These are phyloP conservation scores for Daedaleopsis nitida DNA, from an alignment of 768 basidiomycete genomes.

Conservation along the genomic window DNA sequence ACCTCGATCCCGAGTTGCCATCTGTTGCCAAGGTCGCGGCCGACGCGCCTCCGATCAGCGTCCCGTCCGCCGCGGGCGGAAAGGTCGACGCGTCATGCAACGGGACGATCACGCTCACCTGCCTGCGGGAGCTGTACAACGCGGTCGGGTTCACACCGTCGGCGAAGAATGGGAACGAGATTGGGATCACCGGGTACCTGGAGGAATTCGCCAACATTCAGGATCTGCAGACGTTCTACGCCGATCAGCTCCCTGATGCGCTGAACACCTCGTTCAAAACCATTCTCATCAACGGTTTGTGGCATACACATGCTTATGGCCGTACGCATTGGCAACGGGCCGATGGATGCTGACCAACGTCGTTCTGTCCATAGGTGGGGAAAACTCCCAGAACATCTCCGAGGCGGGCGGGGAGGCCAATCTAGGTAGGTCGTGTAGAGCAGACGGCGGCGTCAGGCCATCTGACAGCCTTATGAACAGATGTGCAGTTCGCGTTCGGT, in stretches of 20 bases:
- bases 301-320: background rate
- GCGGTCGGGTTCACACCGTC: constrained; percentile 29
- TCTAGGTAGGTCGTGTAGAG: constrained; percentile 32
- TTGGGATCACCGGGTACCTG: constrained; percentile 40
- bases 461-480: constrained; percentile 25
- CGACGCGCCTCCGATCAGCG: constrained; percentile 30
- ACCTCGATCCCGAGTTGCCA: constrained; percentile 6
- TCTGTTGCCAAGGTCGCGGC: background rate
- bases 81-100: constrained; percentile 36
- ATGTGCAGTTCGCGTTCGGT: constrained; percentile 69
- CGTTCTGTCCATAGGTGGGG: constrained; percentile 32
- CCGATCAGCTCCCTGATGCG: constrained; percentile 34
- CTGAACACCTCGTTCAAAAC: constrained; percentile 51
- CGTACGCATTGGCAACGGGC: too few relatives aligned
- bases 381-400: constrained; percentile 54
- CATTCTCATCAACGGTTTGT: constrained; percentile 51
- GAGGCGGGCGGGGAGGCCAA: constrained; percentile 66
- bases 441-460: background rate
- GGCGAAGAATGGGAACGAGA: constrained; percentile 28
- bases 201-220: constrained; percentile 33
- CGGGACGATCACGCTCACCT: constrained; percentile 33
- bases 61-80: constrained; percentile 29
- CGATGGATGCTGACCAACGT: too few relatives aligned
- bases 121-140: constrained; percentile 38
- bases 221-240: constrained; percentile 37